Evolutionary conservation across 1,139 yeast species (phyloP).

Genomic region (Kurtzmaniella natalensis): DNA sequence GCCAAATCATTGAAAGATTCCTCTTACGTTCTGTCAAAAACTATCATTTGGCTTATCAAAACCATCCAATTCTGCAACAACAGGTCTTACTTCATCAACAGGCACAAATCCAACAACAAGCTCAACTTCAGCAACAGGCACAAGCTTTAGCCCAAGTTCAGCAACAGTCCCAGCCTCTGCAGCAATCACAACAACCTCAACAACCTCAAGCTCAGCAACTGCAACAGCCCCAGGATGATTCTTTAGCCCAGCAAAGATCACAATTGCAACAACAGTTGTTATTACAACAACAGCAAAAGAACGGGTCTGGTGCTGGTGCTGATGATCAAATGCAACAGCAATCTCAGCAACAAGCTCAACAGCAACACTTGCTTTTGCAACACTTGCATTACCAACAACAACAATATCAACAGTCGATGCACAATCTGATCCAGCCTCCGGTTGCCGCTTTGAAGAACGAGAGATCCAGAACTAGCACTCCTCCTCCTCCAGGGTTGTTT

Average conservation of each 20-base stretch:
- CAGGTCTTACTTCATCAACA: conserved; percentile 32
- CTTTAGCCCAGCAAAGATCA: no score
- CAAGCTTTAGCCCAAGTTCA: conserved; percentile 10
- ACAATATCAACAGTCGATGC: conserved; percentile 13
- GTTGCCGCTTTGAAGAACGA: conserved; percentile 31
- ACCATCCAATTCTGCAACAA: conserved; percentile 43
- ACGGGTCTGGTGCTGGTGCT: conserved; percentile 4
- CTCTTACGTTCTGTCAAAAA: conserved; percentile 42
- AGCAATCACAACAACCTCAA: conserved; percentile 21
- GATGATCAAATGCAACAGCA: conserved; percentile 17
- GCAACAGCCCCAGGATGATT: no score
- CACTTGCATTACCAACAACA: conserved; percentile 16
- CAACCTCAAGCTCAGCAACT: conserved; percentile 28
- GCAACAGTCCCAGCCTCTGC: conserved; percentile 15
- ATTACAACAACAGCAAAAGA: conserved; percentile 15
- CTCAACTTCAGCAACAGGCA: conserved; percentile 18
- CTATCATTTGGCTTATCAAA: conserved; percentile 45
- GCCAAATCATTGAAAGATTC: conserved; percentile 40
- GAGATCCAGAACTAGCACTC: conserved; percentile 27
- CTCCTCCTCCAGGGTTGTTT: conserved; percentile 45
- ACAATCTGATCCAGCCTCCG: conserved; percentile 17
- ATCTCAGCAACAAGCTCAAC: conserved; percentile 12
- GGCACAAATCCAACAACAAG: conserved; percentile 24
- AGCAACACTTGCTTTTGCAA: conserved; percentile 17
- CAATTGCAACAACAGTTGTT: conserved; percentile 5